phyloP scores from a whole-genome alignment of 163 green algal genomes.

The Scenedesmus sp. region DNA sequence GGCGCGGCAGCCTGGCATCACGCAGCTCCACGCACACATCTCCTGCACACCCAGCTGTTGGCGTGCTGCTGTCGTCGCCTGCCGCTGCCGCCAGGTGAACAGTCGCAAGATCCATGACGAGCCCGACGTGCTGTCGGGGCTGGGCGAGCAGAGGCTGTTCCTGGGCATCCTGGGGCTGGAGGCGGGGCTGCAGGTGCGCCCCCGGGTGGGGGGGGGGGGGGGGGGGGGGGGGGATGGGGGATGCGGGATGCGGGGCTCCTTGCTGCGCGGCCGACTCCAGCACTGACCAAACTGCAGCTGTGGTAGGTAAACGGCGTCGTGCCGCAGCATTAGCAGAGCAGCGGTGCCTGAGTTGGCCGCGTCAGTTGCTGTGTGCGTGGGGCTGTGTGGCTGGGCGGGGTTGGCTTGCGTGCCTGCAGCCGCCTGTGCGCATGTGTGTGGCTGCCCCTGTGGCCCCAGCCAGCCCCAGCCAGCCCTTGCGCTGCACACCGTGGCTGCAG shows the following conservation, averaged over 20 bases:
- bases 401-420: too few relatives aligned
- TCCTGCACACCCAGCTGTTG: background rate
- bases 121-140: constrained; percentile 73
- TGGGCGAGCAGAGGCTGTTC: constrained; percentile 79
- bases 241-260: background rate
- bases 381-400: too few relatives aligned
- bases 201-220: background rate
- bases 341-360: too few relatives aligned
- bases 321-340: background rate
- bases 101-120: constrained; percentile 66
- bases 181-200: constrained; percentile 72
- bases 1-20: too few relatives aligned
- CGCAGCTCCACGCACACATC: background rate
- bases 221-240: too few relatives aligned
- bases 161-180: constrained; percentile 78
- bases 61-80: background rate
- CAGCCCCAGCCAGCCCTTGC: background rate
- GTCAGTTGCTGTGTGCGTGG: too few relatives aligned
- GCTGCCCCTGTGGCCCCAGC: too few relatives aligned
- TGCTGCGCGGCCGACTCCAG: background rate
- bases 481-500: constrained; percentile 49
- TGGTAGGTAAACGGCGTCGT: background rate
- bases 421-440: too few relatives aligned
- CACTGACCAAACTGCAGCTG: background rate
- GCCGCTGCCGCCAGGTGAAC: constrained; percentile 74